phyloP scores from a whole-genome alignment of 2,329 filamentous ascomycete species.

The Penicillium sp. region DNA sequence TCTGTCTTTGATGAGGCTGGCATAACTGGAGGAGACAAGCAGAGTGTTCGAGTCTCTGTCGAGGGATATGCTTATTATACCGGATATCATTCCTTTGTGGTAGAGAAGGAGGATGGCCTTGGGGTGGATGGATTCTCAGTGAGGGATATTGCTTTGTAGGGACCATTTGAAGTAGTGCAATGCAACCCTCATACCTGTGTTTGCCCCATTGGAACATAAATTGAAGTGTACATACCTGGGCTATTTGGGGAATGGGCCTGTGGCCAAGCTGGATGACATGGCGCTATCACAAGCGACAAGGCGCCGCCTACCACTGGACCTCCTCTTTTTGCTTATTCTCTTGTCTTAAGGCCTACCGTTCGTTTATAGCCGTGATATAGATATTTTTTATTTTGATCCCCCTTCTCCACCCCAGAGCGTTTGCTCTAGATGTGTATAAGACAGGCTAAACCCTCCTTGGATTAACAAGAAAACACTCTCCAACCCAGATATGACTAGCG shows the following conservation, averaged over 20 bases:
- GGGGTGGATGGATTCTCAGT: constrained; percentile 12
- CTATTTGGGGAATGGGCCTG: not conserved
- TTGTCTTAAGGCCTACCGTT: not conserved
- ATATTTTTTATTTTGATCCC: not conserved
- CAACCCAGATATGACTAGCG: not conserved
- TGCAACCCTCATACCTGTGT: not conserved
- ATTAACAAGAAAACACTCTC: not conserved
- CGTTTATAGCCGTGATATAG: not conserved
- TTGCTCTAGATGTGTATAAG: not conserved
- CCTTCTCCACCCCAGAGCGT: not conserved
- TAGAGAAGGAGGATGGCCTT: constrained; percentile 14
- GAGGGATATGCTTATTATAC: constrained; percentile 18
- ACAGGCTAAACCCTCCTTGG: not conserved
- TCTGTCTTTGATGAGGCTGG: constrained; percentile 5
- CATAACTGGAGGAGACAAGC: not conserved
- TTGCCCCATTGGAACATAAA: not conserved
- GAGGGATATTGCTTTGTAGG: constrained; percentile 6
- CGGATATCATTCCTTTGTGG: constrained; percentile 12
- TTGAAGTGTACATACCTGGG: no score
- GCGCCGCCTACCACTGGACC: not conserved
- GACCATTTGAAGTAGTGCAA: not conserved
- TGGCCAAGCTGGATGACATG: not conserved
- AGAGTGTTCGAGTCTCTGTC: constrained; percentile 4
- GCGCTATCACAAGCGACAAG: not conserved
- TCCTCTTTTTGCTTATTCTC: not conserved